phyloP scores from a whole-genome alignment of 352 stramenopile species.

The Phytophthora podocarpi region DNA sequence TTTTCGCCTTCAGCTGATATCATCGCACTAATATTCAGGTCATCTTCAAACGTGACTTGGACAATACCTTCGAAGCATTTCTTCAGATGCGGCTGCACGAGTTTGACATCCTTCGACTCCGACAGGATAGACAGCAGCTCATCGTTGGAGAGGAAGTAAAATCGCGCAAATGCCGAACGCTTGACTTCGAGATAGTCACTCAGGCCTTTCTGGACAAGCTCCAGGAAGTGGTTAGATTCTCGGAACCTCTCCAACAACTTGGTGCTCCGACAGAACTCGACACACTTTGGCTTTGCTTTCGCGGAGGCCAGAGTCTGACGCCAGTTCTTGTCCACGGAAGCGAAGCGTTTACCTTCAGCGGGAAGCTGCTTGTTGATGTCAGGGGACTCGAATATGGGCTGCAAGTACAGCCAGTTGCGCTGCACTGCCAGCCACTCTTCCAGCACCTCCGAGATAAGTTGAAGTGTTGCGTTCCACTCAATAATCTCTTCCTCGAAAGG shows the following conservation, averaged over 20 bases:
- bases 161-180: constrained; percentile 89
- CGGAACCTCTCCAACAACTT: constrained; percentile 94
- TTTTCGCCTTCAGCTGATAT: constrained; percentile 92
- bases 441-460: constrained; percentile 92
- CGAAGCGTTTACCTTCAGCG: constrained; percentile 93
- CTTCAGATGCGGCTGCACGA: constrained; percentile 94
- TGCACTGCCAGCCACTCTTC: constrained; percentile 96
- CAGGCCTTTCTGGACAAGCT: constrained; percentile 92
- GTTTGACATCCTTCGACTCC: constrained; percentile 93
- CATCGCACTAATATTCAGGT: constrained; percentile 92
- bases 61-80: constrained; percentile 96
- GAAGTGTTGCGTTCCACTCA: constrained; percentile 92
- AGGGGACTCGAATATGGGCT: constrained; percentile 95
- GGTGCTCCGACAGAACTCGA: constrained; percentile 93
- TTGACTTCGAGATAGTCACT: constrained; percentile 94
- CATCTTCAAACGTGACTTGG: constrained; percentile 86
- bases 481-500: constrained; percentile 95
- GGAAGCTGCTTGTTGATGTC: constrained; percentile 98
- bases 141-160: constrained; percentile 96
- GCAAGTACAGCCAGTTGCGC: constrained; percentile 95
- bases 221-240: constrained; percentile 95
- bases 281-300: constrained; percentile 86
- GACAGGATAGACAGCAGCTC: constrained; percentile 93
- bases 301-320: constrained; percentile 87
- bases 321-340: constrained; percentile 96